Evolutionary conservation across 306 rosid species (phyloP).

Genomic region (Alnus rubra): DNA sequence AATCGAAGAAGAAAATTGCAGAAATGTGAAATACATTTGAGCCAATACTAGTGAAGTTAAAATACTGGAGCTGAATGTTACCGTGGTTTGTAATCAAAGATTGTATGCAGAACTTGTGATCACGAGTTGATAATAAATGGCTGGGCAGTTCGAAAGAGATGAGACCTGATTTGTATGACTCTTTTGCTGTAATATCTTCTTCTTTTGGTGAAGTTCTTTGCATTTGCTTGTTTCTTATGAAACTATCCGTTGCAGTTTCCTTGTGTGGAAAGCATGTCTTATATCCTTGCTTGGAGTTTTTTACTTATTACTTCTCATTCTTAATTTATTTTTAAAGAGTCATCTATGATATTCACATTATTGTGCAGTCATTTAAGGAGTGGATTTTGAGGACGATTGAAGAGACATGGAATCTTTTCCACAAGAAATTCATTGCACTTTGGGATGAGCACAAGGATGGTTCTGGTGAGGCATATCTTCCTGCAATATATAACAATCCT

Average conservation of each 20-base stretch:
- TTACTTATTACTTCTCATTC: not conserved
- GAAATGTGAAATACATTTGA: not conserved
- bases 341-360: slow-evolving; percentile 14
- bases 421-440: slow-evolving; percentile 59
- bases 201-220: not conserved
- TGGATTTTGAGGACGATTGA: slow-evolving; percentile 81
- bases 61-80: slow-evolving; percentile 5
- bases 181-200: not conserved
- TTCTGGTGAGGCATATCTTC: slow-evolving; percentile 84
- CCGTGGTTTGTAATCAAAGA: not conserved
- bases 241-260: not conserved
- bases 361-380: slow-evolving; percentile 67
- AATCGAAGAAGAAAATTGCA: not conserved
- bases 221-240: not conserved
- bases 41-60: not conserved
- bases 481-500: slow-evolving; percentile 65
- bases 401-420: slow-evolving; percentile 79
- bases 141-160: not conserved
- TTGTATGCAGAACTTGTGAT: not conserved
- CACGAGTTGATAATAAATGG: not conserved
- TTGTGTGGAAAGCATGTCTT: not conserved
- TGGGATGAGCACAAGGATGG: slow-evolving; percentile 78
- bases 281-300: not conserved
- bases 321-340: not conserved
- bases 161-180: not conserved